phyloP scores from a whole-genome alignment of 176 grass and related monocot species.

The Themeda triandra region DNA sequence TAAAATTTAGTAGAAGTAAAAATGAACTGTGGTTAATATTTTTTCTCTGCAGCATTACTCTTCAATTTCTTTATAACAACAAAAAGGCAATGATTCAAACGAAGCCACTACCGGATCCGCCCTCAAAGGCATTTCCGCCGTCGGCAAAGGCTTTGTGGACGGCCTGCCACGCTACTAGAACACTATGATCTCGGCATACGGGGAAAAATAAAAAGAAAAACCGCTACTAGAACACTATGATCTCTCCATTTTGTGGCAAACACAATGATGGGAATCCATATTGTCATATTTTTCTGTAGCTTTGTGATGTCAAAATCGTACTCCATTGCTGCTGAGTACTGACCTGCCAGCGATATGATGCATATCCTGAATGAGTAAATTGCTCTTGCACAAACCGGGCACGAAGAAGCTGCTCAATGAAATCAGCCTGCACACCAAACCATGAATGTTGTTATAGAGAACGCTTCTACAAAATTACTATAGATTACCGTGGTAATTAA shows the following conservation, averaged over 20 bases:
- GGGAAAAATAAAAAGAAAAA: too few relatives aligned
- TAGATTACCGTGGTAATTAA: neutral
- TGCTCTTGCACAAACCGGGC: constrained; percentile 66
- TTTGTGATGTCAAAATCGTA: neutral
- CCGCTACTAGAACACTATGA: neutral
- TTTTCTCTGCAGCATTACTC: neutral
- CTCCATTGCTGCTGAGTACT: constrained; percentile 43
- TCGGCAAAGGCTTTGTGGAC: too few relatives aligned
- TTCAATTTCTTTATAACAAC: constrained; percentile 3
- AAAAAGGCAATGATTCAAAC: neutral
- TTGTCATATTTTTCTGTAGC: neutral
- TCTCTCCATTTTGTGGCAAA: neutral
- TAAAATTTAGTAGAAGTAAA: constrained; percentile 11
- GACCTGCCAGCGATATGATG: constrained; percentile 60
- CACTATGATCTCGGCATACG: too few relatives aligned
- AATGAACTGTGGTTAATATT: neutral
- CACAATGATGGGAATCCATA: neutral
- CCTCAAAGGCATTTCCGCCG: too few relatives aligned
- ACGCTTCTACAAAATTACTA: neutral
- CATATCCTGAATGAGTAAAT: constrained; percentile 39
- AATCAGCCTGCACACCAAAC: constrained; percentile 60
- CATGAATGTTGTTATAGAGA: constrained; percentile 5
- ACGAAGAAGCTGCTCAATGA: constrained; percentile 81
- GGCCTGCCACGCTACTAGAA: too few relatives aligned
- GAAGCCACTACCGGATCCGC: too few relatives aligned